Percentiles rank a stretch among this genome's conserved stretches.
These are phyloP conservation scores for Infundibulicybe gibba DNA, from an alignment of 768 basidiomycete species.

Conservation along the genomic window DNA sequence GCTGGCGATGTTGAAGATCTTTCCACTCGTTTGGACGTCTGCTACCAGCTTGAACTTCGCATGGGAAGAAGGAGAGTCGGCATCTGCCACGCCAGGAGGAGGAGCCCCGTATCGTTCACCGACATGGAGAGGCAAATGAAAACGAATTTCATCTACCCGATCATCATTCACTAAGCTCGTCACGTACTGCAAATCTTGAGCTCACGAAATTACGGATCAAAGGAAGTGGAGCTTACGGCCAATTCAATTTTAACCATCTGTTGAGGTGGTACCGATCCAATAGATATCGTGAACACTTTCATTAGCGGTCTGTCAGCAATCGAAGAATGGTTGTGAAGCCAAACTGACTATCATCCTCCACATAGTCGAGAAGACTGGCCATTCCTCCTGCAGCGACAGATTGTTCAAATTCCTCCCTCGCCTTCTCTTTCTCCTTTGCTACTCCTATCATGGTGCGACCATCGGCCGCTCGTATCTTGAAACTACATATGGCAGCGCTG, in stretches of 20 bases:
- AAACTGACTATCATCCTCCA: conserved; percentile 47
- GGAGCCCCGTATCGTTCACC: conserved; percentile 49
- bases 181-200: conserved; percentile 33
- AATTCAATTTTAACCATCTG: conserved; percentile 35
- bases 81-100: conserved; percentile 30
- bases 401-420: conserved; percentile 32
- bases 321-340: not conserved
- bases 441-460: conserved; percentile 39
- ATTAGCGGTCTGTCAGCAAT: not conserved
- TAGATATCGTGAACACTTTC: conserved; percentile 54
- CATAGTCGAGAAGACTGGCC: conserved; percentile 44
- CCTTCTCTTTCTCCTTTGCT: conserved; percentile 44
- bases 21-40: conserved; percentile 47
- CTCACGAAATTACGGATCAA: not conserved
- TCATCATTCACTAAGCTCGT: conserved; percentile 53
- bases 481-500: conserved; percentile 50
- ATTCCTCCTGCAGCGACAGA: conserved; percentile 35
- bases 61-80: conserved; percentile 19
- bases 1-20: conserved; percentile 34
- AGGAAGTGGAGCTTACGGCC: conserved; percentile 29
- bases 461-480: conserved; percentile 43
- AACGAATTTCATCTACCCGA: conserved; percentile 40
- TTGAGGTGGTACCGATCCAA: conserved; percentile 46
- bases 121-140: conserved; percentile 50
- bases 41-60: conserved; percentile 37